phyloP scores from a whole-genome alignment of 306 rosid genomes.

The Hylodesmum podocarpum region DNA sequence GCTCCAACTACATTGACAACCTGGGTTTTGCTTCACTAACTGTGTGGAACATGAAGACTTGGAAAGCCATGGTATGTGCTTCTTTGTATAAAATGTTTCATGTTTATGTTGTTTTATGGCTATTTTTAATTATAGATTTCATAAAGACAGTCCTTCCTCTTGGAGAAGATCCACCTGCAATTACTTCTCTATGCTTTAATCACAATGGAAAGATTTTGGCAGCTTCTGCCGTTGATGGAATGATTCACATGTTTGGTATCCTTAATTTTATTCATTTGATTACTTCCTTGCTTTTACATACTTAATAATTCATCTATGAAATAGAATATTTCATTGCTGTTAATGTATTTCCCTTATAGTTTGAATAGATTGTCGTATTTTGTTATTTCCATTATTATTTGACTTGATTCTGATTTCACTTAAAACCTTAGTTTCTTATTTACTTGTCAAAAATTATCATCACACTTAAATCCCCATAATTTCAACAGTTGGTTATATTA shows the following conservation, averaged over 20 bases:
- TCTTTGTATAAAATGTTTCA: constrained; percentile 32
- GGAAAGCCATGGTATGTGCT: constrained; percentile 90
- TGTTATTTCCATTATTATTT: not conserved
- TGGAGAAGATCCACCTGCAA: constrained; percentile 98
- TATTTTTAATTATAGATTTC: constrained; percentile 55
- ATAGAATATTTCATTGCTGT: not conserved
- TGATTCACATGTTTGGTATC: constrained; percentile 99
- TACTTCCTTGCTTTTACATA: not conserved
- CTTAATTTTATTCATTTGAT: constrained; percentile 40
- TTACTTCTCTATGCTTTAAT: constrained; percentile 90
- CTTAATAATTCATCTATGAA: not conserved
- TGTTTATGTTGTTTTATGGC: constrained; percentile 24
- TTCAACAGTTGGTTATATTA: not conserved
- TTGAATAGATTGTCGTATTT: not conserved
- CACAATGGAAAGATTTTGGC: constrained; percentile 97
- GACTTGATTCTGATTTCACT: not conserved
- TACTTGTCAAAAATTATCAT: not conserved
- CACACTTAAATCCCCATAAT: not conserved
- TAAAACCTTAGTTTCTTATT: not conserved
- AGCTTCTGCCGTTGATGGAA: constrained; percentile 93
- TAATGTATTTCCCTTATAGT: not conserved
- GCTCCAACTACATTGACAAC: constrained; percentile 54
- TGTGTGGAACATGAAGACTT: constrained; percentile 96
- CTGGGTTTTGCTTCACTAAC: constrained; percentile 85
- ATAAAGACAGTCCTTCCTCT: constrained; percentile 98